Evolutionary conservation across 345 rosid species (phyloP).

Genomic region (Pugionium dolabratum): DNA sequence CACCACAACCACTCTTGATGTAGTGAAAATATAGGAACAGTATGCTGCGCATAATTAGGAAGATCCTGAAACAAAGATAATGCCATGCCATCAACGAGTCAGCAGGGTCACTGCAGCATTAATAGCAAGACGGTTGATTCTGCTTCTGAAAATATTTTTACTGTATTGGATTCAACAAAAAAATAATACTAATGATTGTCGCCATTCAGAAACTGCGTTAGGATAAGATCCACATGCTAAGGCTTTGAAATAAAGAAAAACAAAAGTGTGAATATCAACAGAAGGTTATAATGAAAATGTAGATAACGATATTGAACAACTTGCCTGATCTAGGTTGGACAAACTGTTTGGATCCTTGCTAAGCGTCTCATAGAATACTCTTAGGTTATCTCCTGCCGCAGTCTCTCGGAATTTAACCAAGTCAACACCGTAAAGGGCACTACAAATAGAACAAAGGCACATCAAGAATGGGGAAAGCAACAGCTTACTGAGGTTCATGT

Average conservation of each 20-base stretch:
- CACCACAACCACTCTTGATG: conserved; percentile 99
- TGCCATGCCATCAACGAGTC: conserved; percentile 22
- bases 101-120: neutral
- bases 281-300: neutral
- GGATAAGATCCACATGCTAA: neutral
- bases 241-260: conserved; percentile 14
- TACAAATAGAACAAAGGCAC: conserved; percentile 41
- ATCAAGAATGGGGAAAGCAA: conserved; percentile 33
- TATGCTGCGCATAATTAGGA: conserved; percentile 97
- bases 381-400: conserved; percentile 95
- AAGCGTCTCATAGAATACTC: conserved; percentile 95
- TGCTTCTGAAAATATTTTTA: conserved; percentile 7
- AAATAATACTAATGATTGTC: neutral
- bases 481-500: conserved; percentile 5
- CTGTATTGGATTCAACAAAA: conserved; percentile 1
- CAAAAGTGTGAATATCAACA: conserved; percentile 1
- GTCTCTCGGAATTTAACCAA: conserved; percentile 91
- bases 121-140: neutral
- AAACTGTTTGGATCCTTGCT: conserved; percentile 99
- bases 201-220: conserved; percentile 6
- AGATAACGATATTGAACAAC: conserved; percentile 25
- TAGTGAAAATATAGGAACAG: conserved; percentile 85
- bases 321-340: conserved; percentile 91
- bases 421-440: conserved; percentile 97
- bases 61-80: conserved; percentile 69